Base-by-base conservation (phyloP, 2,329 filamentous ascomycete species). In the Trichoderma asperellum region DNA sequence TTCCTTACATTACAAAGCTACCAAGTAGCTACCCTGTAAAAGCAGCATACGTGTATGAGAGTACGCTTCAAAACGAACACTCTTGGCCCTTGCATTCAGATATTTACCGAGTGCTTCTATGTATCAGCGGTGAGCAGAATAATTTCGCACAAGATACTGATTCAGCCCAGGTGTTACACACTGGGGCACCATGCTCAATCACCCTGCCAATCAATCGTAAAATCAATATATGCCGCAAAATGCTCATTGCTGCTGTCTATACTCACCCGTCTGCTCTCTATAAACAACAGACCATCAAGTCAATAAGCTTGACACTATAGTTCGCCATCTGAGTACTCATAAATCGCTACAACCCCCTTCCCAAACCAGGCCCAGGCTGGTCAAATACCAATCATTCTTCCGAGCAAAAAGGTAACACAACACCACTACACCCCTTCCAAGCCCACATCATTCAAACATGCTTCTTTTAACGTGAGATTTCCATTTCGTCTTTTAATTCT, bases 401-500 rank as follows among this genome's bases (percentile, higher is more conserved):
- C 18, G 0, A 21, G 16, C 47, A 34, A 4, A 16, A 10, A 40
- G 18, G 61, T 56, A 32, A 16, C 61, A 56, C 49, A 40, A 43
- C 24, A 40, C 47, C 14, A n/a, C n/a, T 2, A 0, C 61, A 24
- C 37, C 29, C 14, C 7, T n/a, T 27, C 16, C 27, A 32, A 29
- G 16, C 10, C n/a, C 7, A 32, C 18, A 10, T 24, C 53, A 58
- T 37, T 49, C 53, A 34, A 10, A 21, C 5, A 7, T 37, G 18
- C 16, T 14, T 27, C 18, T 37, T 43, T 35, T 49, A 43, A 67
- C n/a, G 24, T 66, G 60, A 40, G 53, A 58, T 60, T 64, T 57
- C 64, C 58, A 57, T 32, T 57, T 65, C 47, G n/a, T 43, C 40
- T 68, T 58, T 63, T 43, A 63, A 37, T 52, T 63, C 58, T 47